Base-by-base conservation (phyloP, 331 rosid genomes). In the Malus hybrid region DNA sequence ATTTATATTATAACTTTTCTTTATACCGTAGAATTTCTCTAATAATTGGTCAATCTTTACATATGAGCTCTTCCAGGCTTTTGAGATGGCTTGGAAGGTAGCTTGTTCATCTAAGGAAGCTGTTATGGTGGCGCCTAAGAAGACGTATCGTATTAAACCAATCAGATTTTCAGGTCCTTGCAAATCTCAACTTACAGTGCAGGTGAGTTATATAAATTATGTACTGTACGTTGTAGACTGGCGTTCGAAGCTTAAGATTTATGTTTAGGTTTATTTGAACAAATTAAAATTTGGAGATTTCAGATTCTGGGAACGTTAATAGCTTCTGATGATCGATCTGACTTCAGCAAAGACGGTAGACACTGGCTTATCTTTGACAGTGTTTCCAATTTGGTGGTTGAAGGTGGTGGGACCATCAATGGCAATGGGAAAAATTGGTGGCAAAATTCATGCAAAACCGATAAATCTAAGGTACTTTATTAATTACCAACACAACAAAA, bases 371-470 rank as follows among this genome's bases (percentile, higher is more conserved):
- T 65, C 10, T 90, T 92, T 46, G 84, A 80, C 1, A 29, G 39
- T 7, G 79, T 90, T 73, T 19, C 82, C n/a, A 69, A 71, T n/a
- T 76, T 90, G 22, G 16, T 31, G n/a, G 83, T 90, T 72, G 19
- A 73, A 67, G 96, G 97, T 54, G 86, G 90, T 60, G 97, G 97
- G 78, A 76, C 88, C 78, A 55, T 92, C 73, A 56, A 88, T 77
- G 97, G 97, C 52, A 92, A 92, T 33, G 97, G 97, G 31, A 54
- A 87, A 18, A 71, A 84, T 70, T 92, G 97, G 97, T 92, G 97
- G 97, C 3, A 87, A 81, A 90, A 88, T 72, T 88, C 96, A 18
- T 92, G 97, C 87, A 90, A 92, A 83, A 80, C 83, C 70, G 70
- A 83, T 28, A 84, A 83, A 79, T 67, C 73, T 39, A 69, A 16